Percentiles rank a stretch among this genome's conserved stretches.
These are phyloP conservation scores for Boeremia lycopersici DNA, from an alignment of 2,329 filamentous ascomycete genomes.

Conservation along the genomic window DNA sequence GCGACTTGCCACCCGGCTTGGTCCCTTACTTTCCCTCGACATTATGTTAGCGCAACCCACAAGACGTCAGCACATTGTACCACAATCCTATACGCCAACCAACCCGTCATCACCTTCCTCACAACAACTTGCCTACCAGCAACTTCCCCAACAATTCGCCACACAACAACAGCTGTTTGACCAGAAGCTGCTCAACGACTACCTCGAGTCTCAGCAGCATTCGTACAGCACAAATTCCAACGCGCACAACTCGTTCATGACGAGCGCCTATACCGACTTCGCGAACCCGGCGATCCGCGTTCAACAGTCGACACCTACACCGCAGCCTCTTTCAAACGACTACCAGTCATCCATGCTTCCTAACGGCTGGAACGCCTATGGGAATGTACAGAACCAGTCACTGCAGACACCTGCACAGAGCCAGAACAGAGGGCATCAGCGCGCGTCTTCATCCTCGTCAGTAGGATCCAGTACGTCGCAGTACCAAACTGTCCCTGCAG, in stretches of 20 bases:
- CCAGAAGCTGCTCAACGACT: constrained; percentile 46
- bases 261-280: constrained; percentile 39
- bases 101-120: constrained; percentile 40
- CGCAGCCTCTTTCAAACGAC: constrained; percentile 35
- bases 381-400: constrained; percentile 41
- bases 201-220: constrained; percentile 45
- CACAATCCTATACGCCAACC: constrained; percentile 28
- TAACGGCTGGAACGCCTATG: constrained; percentile 41
- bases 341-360: constrained; percentile 44
- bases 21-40: constrained; percentile 39
- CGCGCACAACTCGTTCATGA: constrained; percentile 41
- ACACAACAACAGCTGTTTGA: constrained; percentile 38
- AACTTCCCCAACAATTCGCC: constrained; percentile 32
- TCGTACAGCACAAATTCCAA: constrained; percentile 27
- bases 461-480: constrained; percentile 46
- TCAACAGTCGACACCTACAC: constrained; percentile 49
- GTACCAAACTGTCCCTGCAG: constrained; percentile 37
- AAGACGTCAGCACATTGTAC: constrained; percentile 45
- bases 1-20: constrained; percentile 45
- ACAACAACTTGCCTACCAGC: constrained; percentile 38
- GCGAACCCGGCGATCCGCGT: constrained; percentile 48
- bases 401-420: constrained; percentile 41
- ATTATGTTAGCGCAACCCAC: constrained; percentile 47
- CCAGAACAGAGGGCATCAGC: constrained; percentile 43
- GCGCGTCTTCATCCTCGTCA: constrained; percentile 48